These are phyloP conservation scores for Aspergillus hancockii DNA, from an alignment of 495 filamentous ascomycete genomes.

Conservation along the genomic window DNA sequence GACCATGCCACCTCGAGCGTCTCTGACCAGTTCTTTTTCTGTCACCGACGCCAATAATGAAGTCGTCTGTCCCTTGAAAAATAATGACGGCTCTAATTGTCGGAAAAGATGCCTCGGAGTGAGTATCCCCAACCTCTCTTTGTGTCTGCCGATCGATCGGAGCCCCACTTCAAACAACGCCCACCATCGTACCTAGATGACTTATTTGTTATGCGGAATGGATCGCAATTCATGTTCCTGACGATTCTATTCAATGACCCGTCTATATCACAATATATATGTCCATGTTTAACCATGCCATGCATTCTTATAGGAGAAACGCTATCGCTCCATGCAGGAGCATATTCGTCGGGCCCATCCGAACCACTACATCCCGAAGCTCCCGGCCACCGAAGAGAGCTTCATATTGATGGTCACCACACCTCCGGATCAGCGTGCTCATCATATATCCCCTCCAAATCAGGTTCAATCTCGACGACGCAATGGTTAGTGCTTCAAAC, in stretches of 20 bases:
- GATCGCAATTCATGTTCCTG: background rate
- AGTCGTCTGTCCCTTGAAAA: slow-evolving; percentile 93
- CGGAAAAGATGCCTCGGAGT: slow-evolving; percentile 97
- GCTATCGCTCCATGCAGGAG: slow-evolving; percentile 99
- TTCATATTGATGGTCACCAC: slow-evolving; percentile 94
- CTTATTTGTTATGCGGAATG: slow-evolving; percentile 6
- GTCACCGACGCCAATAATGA: slow-evolving; percentile 91
- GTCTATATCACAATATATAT: background rate
- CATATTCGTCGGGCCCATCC: slow-evolving; percentile 97
- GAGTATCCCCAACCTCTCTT: slow-evolving; percentile 49
- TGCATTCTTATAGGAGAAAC: slow-evolving; percentile 71
- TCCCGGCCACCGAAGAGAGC: slow-evolving; percentile 98
- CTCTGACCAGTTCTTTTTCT: slow-evolving; percentile 87
- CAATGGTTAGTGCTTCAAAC: slow-evolving; percentile 31
- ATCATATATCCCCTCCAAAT: slow-evolving; percentile 58
- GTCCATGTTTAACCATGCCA: slow-evolving; percentile 25
- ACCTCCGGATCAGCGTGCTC: slow-evolving; percentile 71
- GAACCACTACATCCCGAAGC: slow-evolving; percentile 96
- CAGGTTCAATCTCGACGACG: slow-evolving; percentile 39
- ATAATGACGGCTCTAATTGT: slow-evolving; percentile 96
- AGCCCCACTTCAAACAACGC: slow-evolving; percentile 17
- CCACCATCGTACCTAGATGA: slow-evolving; percentile 26
- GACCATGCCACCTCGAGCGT: slow-evolving; percentile 83
- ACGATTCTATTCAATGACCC: background rate
- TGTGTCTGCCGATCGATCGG: slow-evolving; percentile 18